phyloP scores from a whole-genome alignment of 2,329 filamentous ascomycete species.

The Neofusicoccum sp. region DNA sequence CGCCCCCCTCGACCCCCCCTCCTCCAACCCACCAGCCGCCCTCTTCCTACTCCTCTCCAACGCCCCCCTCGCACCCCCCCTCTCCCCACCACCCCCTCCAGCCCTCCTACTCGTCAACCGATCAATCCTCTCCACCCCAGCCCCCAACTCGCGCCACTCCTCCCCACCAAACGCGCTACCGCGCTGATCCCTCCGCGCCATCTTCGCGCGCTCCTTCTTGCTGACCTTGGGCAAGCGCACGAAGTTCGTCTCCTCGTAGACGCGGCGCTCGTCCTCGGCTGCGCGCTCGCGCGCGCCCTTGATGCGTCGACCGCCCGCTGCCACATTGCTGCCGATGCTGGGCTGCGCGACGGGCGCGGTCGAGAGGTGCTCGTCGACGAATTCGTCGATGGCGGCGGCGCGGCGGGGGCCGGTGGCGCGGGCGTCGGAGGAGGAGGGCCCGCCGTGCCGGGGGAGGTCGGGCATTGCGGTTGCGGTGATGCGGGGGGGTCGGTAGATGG shows the following conservation, averaged over 20 bases:
- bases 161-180: constrained; percentile 76
- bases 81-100: not conserved
- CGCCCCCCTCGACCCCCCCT: constrained; percentile 72
- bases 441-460: constrained; percentile 30
- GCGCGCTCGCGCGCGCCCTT: constrained; percentile 77
- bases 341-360: constrained; percentile 80
- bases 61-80: constrained; percentile 51
- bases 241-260: constrained; percentile 94
- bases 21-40: constrained; percentile 51
- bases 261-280: constrained; percentile 74
- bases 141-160: constrained; percentile 85
- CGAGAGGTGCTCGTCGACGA: constrained; percentile 82
- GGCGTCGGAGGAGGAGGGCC: constrained; percentile 63
- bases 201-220: constrained; percentile 82
- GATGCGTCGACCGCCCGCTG: constrained; percentile 73
- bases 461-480: constrained; percentile 88
- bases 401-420: constrained; percentile 65
- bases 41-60: constrained; percentile 85
- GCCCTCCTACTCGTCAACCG: constrained; percentile 73
- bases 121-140: constrained; percentile 85
- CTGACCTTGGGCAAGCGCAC: constrained; percentile 80
- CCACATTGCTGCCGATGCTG: constrained; percentile 89
- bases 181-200: constrained; percentile 45
- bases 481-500: constrained; percentile 85
- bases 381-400: constrained; percentile 89